Evolutionary conservation across 306 rosid genomes (phyloP), one percentile per base, ranked within the genome.

Genomic region (Lablab purpureus): DNA sequence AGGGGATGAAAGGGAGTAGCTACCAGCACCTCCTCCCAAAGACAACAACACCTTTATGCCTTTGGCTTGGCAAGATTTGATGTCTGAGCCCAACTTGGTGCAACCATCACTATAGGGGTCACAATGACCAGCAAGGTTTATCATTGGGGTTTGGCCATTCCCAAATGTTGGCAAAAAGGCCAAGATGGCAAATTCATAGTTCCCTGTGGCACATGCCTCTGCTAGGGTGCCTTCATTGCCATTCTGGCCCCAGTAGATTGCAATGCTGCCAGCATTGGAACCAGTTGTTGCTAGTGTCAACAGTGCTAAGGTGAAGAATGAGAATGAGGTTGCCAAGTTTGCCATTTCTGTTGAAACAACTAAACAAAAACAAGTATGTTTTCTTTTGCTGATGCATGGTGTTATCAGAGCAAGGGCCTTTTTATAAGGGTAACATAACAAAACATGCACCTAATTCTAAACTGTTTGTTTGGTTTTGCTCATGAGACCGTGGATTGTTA

Each of bases 151-250:
- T 23, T 80, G 82, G 27, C 85, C 87, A 47, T 76, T 84, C 2
- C 87, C 87, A 81, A 84, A 84, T 17, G 83, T 71, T 76, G 85
- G 80, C 40, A 84, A 81, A 18, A 84, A 84, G 43, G 87, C 87
- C 37, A 84, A 36, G 34, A 84, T 84, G 0, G 65, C 83, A 81
- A 4, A 71, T 6, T 76, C 40, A 56, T 76, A 84, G 85, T 84
- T 80, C 13, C 85, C 82, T 55, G 82, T 84, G 64, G 71, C 75
- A 41, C 83, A 84, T n/a, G 87, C 54, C 9, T 76, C 36, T 14
- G 82, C 73, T 1, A 84, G 66, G 9, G 80, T 65, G 0, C 83
- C 83, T 52, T 81, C 87, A 28, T 76, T 71, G 0, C 85, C 85
- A 58, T 81, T 84, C 43, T 84, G 85, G 4, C 87, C 87, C 85